Evolutionary conservation across 345 rosid species (phyloP).

Genomic region (Camelina laxa): DNA sequence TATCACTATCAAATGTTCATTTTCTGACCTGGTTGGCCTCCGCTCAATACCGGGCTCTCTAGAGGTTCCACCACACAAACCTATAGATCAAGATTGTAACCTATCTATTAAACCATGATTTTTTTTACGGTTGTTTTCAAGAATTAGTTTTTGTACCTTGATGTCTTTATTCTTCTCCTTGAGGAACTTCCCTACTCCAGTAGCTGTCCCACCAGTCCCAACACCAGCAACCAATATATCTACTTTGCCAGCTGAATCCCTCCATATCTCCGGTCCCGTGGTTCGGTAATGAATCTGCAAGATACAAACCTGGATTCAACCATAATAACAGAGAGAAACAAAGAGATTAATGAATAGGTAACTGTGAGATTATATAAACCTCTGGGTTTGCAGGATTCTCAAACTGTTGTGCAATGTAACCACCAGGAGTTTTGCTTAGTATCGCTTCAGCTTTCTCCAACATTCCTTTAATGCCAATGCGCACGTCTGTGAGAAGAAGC

Average conservation of each 20-base stretch:
- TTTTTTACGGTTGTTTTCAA: neutral
- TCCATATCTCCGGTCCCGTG: conserved; percentile 78
- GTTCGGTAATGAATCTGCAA: conserved; percentile 72
- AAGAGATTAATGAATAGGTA: neutral
- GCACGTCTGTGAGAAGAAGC: conserved; percentile 51
- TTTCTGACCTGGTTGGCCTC: conserved; percentile 42
- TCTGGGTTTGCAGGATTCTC: conserved; percentile 60
- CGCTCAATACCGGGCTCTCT: conserved; percentile 45
- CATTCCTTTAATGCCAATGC: conserved; percentile 49
- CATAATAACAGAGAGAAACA: neutral
- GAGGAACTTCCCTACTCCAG: conserved; percentile 68
- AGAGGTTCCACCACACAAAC: conserved; percentile 41
- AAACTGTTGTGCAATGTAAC: conserved; percentile 47
- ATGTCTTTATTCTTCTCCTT: conserved; percentile 65
- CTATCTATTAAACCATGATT: neutral
- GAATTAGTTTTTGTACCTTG: conserved; percentile 50
- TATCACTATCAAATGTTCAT: neutral
- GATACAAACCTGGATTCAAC: conserved; percentile 5
- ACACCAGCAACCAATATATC: conserved; percentile 61
- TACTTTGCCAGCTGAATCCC: conserved; percentile 55
- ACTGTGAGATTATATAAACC: conserved; percentile 41
- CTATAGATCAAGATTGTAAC: conserved; percentile 29
- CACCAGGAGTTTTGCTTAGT: conserved; percentile 56
- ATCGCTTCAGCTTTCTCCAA: conserved; percentile 59
- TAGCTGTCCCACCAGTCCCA: conserved; percentile 71